A percentile compares a stretch with the other conserved stretches of the same genome.
These are phyloP conservation scores for Serendipita sp. DNA, from an alignment of 1,284 basidiomycete species.

Conservation along the genomic window DNA sequence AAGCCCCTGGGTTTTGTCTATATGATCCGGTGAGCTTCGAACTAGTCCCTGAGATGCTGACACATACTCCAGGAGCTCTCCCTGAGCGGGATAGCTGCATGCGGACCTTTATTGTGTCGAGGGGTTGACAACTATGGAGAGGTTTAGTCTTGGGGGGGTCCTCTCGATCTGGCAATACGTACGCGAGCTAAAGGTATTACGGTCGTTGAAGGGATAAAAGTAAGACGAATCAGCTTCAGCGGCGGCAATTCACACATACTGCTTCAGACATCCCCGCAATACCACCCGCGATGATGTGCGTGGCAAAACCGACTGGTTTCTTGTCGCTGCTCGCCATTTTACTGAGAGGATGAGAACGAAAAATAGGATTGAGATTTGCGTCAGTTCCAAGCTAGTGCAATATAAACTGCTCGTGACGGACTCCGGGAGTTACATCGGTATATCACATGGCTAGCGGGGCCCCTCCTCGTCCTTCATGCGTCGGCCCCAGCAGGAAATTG, in stretches of 20 bases:
- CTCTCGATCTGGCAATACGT: slow-evolving; percentile 16
- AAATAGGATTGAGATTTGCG: not conserved
- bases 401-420: not conserved
- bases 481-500: not conserved
- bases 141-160: too few species aligned
- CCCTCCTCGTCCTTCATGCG: not conserved
- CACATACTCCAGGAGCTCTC: slow-evolving; percentile 58
- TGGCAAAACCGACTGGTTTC: slow-evolving; percentile 70
- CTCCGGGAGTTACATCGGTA: not conserved
- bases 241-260: slow-evolving; percentile 32
- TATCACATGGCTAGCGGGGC: not conserved
- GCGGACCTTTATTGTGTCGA: slow-evolving; percentile 96
- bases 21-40: not conserved
- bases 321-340: slow-evolving; percentile 21
- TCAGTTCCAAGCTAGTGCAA: not conserved
- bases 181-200: slow-evolving; percentile 29
- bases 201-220: not conserved
- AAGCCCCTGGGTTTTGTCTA: slow-evolving; percentile 90
- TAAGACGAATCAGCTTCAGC: not conserved
- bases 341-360: not conserved
- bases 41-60: slow-evolving; percentile 14
- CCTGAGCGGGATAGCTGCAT: slow-evolving; percentile 90
- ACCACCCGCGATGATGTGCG: slow-evolving; percentile 84
- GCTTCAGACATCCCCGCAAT: slow-evolving; percentile 86
- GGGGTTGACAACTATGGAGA: slow-evolving; percentile 45